Evolutionary conservation across 495 filamentous ascomycete genomes (phyloP), one percentile per base, ranked within the genome.

Genomic region (Penicillium psychrofluorescens): DNA sequence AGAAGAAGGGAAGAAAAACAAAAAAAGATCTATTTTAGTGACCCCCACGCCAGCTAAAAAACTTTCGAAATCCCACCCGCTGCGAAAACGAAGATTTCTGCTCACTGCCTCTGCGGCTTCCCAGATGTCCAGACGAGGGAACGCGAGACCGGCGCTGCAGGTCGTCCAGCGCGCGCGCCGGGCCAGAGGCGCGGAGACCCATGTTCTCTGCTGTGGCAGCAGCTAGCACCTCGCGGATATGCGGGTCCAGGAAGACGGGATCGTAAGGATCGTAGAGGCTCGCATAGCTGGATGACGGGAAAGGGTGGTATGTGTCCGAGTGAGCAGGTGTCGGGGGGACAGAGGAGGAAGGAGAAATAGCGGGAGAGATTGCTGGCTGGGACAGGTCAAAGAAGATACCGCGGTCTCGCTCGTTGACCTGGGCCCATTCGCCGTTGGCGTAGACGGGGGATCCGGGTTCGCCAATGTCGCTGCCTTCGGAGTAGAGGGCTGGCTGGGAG

Each of bases 391-490:
- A 41, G 40, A 58, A 46, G 44, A 55, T 58, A 28, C 54, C 50
- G 36, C 54, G 50, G 40, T 62, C 56, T 35, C 56, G 49, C 29
- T 50, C 51, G 48, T 55, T 43, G 15, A 59, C 53, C 35, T 57
- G 49, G 29, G 50, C 45, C 56, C 53, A 62, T 41, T 54, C 51
- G 33, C 54, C 50, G 40, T 67, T 63, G 15, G 61, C 58, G 43
- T 55, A 58, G 47, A 68, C 55, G 2, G 62, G 57, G 4, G 58
- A 61, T 12, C 64, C 64, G 1, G 64, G 64, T 42, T 70, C 66
- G 37, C 66, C 66, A 13, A 70, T 59, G 8, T 69, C 57, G 30
- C 55, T 53, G 12, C 53, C 54, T 10, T 42, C 52, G 11, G 53
- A 53, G 43, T 44, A 56, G 40, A 53, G 49, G 31, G 51, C 53